Conservation (phyloP, 1,284 basidiomycete genomes). For the Pseudozyma sp. region DNA sequence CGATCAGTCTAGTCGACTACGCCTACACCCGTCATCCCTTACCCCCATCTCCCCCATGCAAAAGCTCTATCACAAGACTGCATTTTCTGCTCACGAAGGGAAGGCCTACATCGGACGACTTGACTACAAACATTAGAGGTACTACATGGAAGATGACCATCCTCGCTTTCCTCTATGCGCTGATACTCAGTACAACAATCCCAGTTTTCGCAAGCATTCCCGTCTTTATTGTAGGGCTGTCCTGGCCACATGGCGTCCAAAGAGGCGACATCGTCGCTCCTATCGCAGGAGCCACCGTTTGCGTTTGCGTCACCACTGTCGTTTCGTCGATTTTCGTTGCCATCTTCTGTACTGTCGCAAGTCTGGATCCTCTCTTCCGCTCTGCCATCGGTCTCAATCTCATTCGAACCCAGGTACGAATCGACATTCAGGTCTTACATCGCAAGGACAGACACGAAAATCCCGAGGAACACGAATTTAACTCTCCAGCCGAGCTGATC, state of each 20-base stretch:
- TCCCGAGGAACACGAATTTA: neutral
- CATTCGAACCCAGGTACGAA: neutral
- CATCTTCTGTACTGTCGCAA: constrained; percentile 8
- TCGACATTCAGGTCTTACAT: constrained; percentile 3
- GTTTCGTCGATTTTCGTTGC: neutral
- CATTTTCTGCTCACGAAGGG: constrained; percentile 4
- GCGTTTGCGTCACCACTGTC: constrained; percentile 3
- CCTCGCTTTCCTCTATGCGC: constrained; percentile 2
- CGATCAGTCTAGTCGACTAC: constrained; percentile 3
- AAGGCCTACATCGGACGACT: neutral
- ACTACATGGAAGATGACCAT: constrained; percentile 20
- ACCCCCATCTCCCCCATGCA: neutral
- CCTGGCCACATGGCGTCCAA: neutral
- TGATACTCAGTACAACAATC: neutral
- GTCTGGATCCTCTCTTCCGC: constrained; percentile 13
- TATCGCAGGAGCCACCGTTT: neutral
- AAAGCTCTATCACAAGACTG: neutral
- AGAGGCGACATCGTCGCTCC: neutral
- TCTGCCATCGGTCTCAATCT: constrained; percentile 11
- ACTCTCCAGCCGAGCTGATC: neutral
- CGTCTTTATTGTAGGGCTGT: neutral
- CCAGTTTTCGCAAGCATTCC: neutral
- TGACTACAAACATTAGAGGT: neutral
- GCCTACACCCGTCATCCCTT: neutral
- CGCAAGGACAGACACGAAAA: neutral